Evolutionary conservation across 129 eudicot species (phyloP).

Genomic region (Flaveria bidentis): DNA sequence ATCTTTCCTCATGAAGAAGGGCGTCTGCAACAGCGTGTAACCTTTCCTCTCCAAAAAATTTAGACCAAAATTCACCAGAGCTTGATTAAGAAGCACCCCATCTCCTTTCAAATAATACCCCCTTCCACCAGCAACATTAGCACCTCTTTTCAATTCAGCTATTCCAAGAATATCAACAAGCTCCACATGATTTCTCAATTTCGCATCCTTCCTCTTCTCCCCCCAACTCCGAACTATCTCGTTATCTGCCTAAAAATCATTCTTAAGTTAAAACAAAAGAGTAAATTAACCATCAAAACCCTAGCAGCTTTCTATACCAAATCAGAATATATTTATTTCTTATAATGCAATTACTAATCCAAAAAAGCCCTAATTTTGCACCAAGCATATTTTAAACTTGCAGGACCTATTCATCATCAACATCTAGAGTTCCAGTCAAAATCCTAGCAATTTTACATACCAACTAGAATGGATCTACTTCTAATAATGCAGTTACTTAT

Average conservation of each 20-base stretch:
- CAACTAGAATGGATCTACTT: neutral
- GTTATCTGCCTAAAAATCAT: slow-evolving; percentile 52
- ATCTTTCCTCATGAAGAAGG: slow-evolving; percentile 75
- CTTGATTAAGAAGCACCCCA: slow-evolving; percentile 75
- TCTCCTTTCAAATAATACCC: slow-evolving; percentile 70
- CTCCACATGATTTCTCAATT: slow-evolving; percentile 63
- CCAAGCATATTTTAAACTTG: too few relatives aligned
- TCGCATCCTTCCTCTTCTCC: slow-evolving; percentile 48
- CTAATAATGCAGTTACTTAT: neutral
- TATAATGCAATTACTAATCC: neutral
- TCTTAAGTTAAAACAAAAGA: slow-evolving; percentile 2
- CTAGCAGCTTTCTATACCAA: neutral
- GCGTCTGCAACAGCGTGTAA: slow-evolving; percentile 57
- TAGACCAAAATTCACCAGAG: slow-evolving; percentile 64
- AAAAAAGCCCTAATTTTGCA: neutral
- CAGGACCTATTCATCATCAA: too few relatives aligned
- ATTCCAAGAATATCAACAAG: slow-evolving; percentile 80
- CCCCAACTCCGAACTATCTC: slow-evolving; percentile 65
- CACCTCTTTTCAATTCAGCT: slow-evolving; percentile 62
- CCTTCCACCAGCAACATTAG: slow-evolving; percentile 64
- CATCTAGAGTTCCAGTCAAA: neutral
- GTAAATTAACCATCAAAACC: slow-evolving; percentile 13
- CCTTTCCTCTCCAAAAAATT: slow-evolving; percentile 50
- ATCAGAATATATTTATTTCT: neutral
- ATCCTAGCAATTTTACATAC: too few relatives aligned